These are phyloP conservation scores for Ustilaginoidea virens DNA, from an alignment of 2,329 filamentous ascomycete species.

Conservation along the genomic window DNA sequence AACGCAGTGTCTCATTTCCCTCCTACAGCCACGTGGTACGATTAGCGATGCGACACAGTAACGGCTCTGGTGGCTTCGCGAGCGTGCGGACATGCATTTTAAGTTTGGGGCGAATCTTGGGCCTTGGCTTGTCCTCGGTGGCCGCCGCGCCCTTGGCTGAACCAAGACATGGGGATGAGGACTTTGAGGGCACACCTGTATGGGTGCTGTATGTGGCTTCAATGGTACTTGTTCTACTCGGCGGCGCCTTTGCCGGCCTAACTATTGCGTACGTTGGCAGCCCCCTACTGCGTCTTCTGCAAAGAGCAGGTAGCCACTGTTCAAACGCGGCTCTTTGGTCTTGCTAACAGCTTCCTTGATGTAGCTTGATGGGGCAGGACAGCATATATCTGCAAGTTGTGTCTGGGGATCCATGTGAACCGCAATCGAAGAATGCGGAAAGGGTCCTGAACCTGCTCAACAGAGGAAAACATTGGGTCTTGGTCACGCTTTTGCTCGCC, in stretches of 20 bases:
- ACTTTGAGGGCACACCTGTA: conserved; percentile 45
- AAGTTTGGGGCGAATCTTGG: conserved; percentile 34
- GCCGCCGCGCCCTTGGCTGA: conserved; percentile 28
- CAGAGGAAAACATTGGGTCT: conserved; percentile 92
- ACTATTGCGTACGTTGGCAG: conserved; percentile 59
- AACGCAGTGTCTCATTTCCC: neutral
- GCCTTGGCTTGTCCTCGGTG: conserved; percentile 31
- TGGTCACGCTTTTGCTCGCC: conserved; percentile 83
- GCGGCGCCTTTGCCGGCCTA: conserved; percentile 86
- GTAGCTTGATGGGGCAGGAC: conserved; percentile 55
- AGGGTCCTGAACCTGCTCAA: conserved; percentile 68
- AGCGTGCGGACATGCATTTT: conserved; percentile 32
- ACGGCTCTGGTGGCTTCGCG: conserved; percentile 17
- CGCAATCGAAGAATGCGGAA: conserved; percentile 74
- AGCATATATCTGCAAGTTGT: conserved; percentile 96
- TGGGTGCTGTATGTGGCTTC: conserved; percentile 75
- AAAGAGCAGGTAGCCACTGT: neutral
- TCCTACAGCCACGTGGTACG: neutral
- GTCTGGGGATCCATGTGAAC: conserved; percentile 64
- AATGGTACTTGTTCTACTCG: conserved; percentile 65
- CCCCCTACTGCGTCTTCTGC: conserved; percentile 2
- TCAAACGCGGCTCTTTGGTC: neutral
- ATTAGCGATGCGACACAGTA: conserved; percentile 13
- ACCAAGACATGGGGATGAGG: conserved; percentile 25
- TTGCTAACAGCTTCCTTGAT: conserved; percentile 2